phyloP scores from a whole-genome alignment of 257 asterid species.

The Capsicum pubescens region DNA sequence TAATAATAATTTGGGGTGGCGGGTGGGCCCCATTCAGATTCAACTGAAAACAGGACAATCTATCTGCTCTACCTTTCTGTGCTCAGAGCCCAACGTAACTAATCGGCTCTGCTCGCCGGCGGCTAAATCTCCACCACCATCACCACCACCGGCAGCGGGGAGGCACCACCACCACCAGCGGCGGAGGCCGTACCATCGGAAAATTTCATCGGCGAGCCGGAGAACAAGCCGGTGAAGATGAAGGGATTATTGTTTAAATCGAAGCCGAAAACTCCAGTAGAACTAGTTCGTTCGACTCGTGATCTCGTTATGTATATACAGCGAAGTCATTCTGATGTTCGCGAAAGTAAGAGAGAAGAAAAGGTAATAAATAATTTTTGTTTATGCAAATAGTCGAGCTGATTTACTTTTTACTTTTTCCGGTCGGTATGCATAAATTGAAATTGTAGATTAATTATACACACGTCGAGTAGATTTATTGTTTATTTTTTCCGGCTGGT shows the following conservation, averaged over 20 bases:
- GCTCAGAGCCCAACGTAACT: constrained; percentile 43
- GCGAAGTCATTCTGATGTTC: constrained; percentile 43
- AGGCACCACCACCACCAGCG: too few species aligned
- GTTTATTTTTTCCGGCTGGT: too few species aligned
- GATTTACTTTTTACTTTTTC: too few species aligned
- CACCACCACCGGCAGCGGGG: too few species aligned
- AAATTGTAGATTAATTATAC: too few species aligned
- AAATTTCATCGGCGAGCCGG: neutral
- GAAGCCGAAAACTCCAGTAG: constrained; percentile 70
- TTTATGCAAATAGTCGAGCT: too few species aligned
- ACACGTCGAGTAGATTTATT: too few species aligned
- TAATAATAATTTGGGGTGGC: neutral
- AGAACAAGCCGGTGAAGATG: constrained; percentile 24
- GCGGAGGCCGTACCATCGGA: too few species aligned
- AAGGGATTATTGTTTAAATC: constrained; percentile 51
- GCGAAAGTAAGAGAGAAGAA: constrained; percentile 87
- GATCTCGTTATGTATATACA: constrained; percentile 75
- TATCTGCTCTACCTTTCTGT: constrained; percentile 40
- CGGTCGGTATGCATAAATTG: too few species aligned
- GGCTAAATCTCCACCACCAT: neutral
- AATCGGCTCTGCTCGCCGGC: constrained; percentile 49
- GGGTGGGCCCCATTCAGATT: neutral
- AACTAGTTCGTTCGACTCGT: constrained; percentile 69
- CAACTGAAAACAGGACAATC: constrained; percentile 25
- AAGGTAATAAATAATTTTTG: constrained; percentile 62